Percentiles rank a stretch among this genome's conserved stretches.
These are phyloP conservation scores for Xylogone sp. DNA, from an alignment of 2,329 filamentous ascomycete genomes.

Conservation along the genomic window DNA sequence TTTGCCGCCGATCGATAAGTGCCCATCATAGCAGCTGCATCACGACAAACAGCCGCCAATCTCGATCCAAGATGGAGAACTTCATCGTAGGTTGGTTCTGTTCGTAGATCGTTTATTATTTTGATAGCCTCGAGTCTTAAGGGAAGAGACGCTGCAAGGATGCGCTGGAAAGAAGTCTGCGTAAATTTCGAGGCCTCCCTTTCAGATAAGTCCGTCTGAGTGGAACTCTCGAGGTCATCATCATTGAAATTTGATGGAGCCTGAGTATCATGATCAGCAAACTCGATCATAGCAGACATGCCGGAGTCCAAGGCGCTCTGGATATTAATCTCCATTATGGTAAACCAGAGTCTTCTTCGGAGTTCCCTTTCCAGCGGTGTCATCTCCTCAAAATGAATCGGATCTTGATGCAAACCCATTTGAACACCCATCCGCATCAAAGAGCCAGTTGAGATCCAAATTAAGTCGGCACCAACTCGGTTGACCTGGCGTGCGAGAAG, in stretches of 20 bases:
- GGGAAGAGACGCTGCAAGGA: conserved; percentile 39
- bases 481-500: conserved; percentile 45
- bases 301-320: conserved; percentile 47
- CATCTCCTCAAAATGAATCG: conserved; percentile 42
- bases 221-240: conserved; percentile 38
- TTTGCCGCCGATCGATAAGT: background rate
- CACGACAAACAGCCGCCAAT: conserved; percentile 27
- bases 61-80: conserved; percentile 42
- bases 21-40: background rate
- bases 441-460: conserved; percentile 45
- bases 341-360: conserved; percentile 51
- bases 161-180: conserved; percentile 45
- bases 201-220: conserved; percentile 13
- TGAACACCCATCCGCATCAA: conserved; percentile 51
- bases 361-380: conserved; percentile 45
- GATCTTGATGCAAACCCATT: conserved; percentile 55
- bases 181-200: conserved; percentile 31
- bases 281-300: conserved; percentile 42
- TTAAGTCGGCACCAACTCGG: conserved; percentile 43
- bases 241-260: conserved; percentile 48
- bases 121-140: conserved; percentile 40
- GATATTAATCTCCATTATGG: conserved; percentile 47
- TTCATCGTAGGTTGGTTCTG: conserved; percentile 39
- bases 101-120: conserved; percentile 42
- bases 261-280: conserved; percentile 43